Base-by-base conservation (phyloP, 345 rosid genomes). In the Zanthoxylum bungeanum region DNA sequence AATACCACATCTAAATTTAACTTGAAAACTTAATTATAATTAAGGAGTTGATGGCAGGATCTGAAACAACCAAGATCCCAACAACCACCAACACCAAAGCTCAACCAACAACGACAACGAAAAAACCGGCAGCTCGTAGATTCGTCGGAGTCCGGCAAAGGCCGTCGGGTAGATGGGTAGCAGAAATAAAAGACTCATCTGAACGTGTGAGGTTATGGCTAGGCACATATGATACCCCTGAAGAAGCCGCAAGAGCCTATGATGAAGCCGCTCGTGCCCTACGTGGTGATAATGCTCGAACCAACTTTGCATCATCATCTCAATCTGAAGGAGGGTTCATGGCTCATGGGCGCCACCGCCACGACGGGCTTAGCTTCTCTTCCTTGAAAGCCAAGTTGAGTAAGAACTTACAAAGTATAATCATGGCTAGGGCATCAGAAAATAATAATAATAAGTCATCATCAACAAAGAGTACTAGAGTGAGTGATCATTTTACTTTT, bases 161-260 rank as follows among this genome's bases (percentile, higher is more conserved):
- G 46, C 93, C 93, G 0, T 89, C 91, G 0, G 93, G 93, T 9
- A 77, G 88, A 78, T 89, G 93, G 93, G 93, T 89, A 7, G 91
- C 91, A 1, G 93, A 89, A 70, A 89, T 89, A 69, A 89, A 89
- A 79, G 93, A 89, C 77, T 85, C 93, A 0, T 85, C 93, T 10
- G 91, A 86, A 33, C 84, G 86, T 4, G 89, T 84, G 19, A 75
- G 93, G 46, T 62, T 89, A 31, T 89, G 93, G 93, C 81, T 89
- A 0, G 93, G 93, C 40, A 89, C 93, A 0, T 89, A 89, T 1
- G 91, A 89, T 60, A 82, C 89, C 0, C 86, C 93, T 12, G 93
- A 89, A 74, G 93, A 85, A 66, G 93, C 93, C 0, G 93, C 93
- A 4, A 72, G 87, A 49, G 89, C 87, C 8, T 89, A 89, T 2